Evolutionary conservation across 495 filamentous ascomycete genomes (phyloP), one percentile per base, ranked within the genome.

Genomic region (Podospora anserina): DNA sequence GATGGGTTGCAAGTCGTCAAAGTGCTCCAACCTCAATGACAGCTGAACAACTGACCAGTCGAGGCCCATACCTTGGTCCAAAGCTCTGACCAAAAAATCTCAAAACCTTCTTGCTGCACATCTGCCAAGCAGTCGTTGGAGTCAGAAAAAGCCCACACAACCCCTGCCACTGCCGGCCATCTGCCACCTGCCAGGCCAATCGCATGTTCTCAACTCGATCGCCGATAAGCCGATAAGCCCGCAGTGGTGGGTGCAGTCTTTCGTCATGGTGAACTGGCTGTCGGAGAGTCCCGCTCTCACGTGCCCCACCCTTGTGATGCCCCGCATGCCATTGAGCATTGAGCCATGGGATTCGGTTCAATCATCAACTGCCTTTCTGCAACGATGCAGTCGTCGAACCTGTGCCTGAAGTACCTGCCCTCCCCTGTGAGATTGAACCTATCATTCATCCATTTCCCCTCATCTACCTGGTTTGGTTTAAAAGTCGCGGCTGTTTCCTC

Each of bases 231-330:
- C 39, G 39, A 49, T 49, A 49, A 49, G 39, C 39, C 13, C 39
- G 32, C 3, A 15, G 34, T 18, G 9, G n/a, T 63, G 61, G 69
- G 66, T 16, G 4, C 20, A 2, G 6, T 26, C 11, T 68, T 71
- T 66, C 69, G 69, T 71, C 69, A 71, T 71, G 63, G 32, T 65
- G 61, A 53, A 56, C n/a, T 23, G 28, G 23, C 44, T 60, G 27
- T n/a, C 19, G 16, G 11, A 59, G 26, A 62, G 5, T 5, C 27
- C 27, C 30, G 23, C 55, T 58, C 64, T 73, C 72, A 76, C 55
- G 69, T 68, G 71, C 73, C 74, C 68, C 71, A 68, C 66, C 66
- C 63, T 66, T 34, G 67, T 55, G 66, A 70, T 69, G 75, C 71
- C 71, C 66, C 67, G 60, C 58, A 66, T 15, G 57, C 54, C 27